Percentiles rank a stretch among this genome's conserved stretches.
Evolutionary conservation across 306 rosid species (phyloP).

Genomic region (Calophaca sinica): DNA sequence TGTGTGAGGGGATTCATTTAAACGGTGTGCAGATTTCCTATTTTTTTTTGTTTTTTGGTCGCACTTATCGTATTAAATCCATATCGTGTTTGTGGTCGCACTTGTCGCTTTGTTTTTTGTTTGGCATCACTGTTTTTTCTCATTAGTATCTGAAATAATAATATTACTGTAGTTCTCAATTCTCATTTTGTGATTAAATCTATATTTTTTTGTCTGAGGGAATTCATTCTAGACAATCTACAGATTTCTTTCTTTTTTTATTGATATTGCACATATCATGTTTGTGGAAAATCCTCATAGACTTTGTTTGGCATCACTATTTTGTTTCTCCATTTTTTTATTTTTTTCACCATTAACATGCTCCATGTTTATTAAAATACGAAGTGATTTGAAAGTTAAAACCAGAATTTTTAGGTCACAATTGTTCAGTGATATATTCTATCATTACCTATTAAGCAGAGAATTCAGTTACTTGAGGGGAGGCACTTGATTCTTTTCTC

Average conservation of each 20-base stretch:
- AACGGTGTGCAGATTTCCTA: too few species aligned
- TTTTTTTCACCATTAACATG: background rate
- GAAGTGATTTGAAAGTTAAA: background rate
- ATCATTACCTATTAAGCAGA: background rate
- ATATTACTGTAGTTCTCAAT: background rate
- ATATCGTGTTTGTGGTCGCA: too few species aligned
- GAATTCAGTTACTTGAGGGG: background rate
- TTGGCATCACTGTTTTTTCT: background rate
- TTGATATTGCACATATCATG: constrained; percentile 31
- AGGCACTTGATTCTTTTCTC: background rate
- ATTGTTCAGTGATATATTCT: background rate
- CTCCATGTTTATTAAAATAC: background rate
- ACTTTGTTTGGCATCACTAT: background rate
- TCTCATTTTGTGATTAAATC: too few species aligned
- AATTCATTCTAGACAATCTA: background rate
- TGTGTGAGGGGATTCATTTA: background rate
- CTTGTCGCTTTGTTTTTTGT: too few species aligned
- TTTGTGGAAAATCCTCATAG: constrained; percentile 42
- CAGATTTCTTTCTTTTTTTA: background rate
- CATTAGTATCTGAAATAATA: background rate
- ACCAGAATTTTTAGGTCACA: background rate
- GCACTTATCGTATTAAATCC: too few species aligned
- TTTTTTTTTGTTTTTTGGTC: too few species aligned
- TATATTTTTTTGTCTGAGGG: background rate
- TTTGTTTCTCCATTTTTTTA: background rate